Evolutionary conservation across 164 flowering plant genomes (phyloP).

Genomic region (Aristolochia fimbriata): DNA sequence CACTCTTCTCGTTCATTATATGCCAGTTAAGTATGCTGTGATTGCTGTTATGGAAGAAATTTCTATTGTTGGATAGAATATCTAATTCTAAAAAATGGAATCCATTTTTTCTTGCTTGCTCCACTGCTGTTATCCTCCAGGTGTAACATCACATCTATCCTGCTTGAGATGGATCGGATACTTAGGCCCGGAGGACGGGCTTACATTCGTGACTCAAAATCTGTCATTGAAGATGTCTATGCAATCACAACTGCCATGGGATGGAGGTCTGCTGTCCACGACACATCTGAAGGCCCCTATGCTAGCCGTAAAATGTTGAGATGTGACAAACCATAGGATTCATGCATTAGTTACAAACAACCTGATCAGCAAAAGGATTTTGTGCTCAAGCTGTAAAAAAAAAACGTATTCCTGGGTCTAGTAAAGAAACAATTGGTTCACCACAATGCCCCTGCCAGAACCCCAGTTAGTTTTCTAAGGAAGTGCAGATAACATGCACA

Average conservation of each 20-base stretch:
- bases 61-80: not conserved
- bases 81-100: no score
- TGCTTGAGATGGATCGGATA: constrained; percentile 87
- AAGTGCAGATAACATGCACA: no score
- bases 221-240: constrained; percentile 36
- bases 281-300: constrained; percentile 63
- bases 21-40: not conserved
- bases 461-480: no score
- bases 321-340: constrained; percentile 28
- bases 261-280: constrained; percentile 37
- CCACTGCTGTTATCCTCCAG: constrained; percentile 14
- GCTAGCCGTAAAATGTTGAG: constrained; percentile 48
- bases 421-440: no score
- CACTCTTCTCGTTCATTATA: no score
- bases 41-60: not conserved
- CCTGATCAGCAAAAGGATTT: no score
- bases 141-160: constrained; percentile 52
- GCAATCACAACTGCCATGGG: constrained; percentile 52
- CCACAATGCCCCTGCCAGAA: no score
- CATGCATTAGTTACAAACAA: no score
- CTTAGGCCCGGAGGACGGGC: constrained; percentile 70
- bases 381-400: no score
- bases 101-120: not conserved
- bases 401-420: no score
- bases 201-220: constrained; percentile 45